Conservation (phyloP, 805 yeast species). For the Yamadazyma insecticola region DNA sequence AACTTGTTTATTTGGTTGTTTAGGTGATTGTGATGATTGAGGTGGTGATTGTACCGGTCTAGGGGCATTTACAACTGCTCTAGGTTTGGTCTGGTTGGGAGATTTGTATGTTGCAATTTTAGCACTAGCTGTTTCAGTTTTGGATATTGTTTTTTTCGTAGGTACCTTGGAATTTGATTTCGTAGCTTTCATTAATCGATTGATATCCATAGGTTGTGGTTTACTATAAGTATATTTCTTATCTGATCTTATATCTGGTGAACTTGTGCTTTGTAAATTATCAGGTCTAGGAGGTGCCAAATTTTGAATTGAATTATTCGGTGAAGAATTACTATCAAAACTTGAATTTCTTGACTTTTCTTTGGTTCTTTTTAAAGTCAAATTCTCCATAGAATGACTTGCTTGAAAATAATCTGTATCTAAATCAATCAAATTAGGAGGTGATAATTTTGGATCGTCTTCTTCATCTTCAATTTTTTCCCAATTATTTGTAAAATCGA, state of each 20-base stretch:
- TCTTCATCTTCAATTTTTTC: conserved; percentile 18
- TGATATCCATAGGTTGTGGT: conserved; percentile 36
- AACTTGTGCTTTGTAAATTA: conserved; percentile 6
- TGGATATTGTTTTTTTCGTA: not conserved
- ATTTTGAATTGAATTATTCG: conserved; percentile 8
- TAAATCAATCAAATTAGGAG: conserved; percentile 71
- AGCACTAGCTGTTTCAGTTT: not conserved
- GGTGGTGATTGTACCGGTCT: conserved; percentile 1
- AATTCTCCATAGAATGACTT: conserved; percentile 19
- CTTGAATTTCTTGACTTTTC: conserved; percentile 7
- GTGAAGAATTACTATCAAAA: conserved; percentile 3
- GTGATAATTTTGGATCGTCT: too few relatives aligned
- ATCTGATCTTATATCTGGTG: conserved; percentile 8
- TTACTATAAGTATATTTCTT: conserved; percentile 27
- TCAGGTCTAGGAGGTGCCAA: conserved; percentile 7
- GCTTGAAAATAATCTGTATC: conserved; percentile 45
- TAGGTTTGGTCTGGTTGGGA: conserved; percentile 1
- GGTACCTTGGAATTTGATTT: conserved; percentile 5
- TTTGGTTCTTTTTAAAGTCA: conserved; percentile 11
- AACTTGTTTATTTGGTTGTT: conserved; percentile 2
- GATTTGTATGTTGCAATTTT: not conserved
- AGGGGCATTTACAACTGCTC: too few relatives aligned
- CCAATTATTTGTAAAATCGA: conserved; percentile 21
- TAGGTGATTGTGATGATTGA: conserved; percentile 4
- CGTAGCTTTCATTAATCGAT: conserved; percentile 24